phyloP scores from a whole-genome alignment of 352 stramenopile genomes.

The Globisporangium alternatum region DNA sequence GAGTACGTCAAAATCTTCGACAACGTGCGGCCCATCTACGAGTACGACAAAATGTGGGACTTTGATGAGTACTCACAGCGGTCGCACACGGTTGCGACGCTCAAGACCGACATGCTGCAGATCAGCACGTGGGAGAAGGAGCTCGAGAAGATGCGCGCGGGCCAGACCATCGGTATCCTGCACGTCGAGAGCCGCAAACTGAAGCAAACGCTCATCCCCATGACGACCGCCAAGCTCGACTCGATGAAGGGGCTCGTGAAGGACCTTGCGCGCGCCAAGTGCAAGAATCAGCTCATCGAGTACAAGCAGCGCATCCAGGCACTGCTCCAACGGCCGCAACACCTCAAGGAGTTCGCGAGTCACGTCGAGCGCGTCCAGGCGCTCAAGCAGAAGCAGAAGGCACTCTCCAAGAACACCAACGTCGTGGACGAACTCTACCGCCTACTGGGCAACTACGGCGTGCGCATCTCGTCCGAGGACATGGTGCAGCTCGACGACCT shows the following conservation, averaged over 20 bases:
- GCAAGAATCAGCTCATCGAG: conserved; percentile 84
- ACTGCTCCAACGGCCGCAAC: conserved; percentile 77
- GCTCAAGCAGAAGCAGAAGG: conserved; percentile 77
- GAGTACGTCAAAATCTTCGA: conserved; percentile 93
- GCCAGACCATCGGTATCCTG: conserved; percentile 90
- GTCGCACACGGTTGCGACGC: conserved; percentile 79
- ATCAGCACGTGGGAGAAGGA: conserved; percentile 93
- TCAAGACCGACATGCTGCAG: conserved; percentile 89
- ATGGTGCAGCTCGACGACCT: conserved; percentile 92
- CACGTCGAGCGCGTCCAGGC: conserved; percentile 81
- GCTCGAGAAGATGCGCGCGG: conserved; percentile 91
- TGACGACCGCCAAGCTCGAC: conserved; percentile 90
- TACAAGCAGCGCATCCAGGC: conserved; percentile 90
- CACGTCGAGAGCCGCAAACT: conserved; percentile 93
- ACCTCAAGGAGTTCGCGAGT: conserved; percentile 91
- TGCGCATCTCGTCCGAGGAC: conserved; percentile 91
- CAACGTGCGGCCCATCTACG: conserved; percentile 89
- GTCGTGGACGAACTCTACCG: conserved; percentile 93
- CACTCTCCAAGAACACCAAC: conserved; percentile 81
- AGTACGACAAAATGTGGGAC: conserved; percentile 90
- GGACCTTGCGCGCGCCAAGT: conserved; percentile 86
- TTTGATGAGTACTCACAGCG: conserved; percentile 84
- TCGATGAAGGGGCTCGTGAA: conserved; percentile 92
- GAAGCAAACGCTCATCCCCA: conserved; percentile 91
- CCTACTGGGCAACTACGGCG: conserved; percentile 87